Percentiles rank a stretch among this genome's conserved stretches.
These are phyloP conservation scores for Pichia paraexigua DNA, from an alignment of 805 yeast species.

Conservation along the genomic window DNA sequence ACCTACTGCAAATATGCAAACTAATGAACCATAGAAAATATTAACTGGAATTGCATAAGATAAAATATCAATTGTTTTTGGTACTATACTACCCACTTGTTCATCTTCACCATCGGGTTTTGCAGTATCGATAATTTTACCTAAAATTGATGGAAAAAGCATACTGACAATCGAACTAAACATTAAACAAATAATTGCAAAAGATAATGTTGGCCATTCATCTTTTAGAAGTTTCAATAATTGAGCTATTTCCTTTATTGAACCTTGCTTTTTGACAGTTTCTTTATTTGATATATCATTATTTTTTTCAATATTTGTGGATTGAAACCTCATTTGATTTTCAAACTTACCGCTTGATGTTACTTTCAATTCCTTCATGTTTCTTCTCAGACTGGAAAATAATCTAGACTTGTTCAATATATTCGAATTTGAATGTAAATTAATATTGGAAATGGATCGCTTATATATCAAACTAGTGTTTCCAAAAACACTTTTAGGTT, in stretches of 20 bases:
- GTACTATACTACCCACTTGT: slow-evolving; percentile 5
- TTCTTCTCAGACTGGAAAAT: not conserved
- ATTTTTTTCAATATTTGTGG: not conserved
- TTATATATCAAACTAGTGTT: not conserved
- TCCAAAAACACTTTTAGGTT: not conserved
- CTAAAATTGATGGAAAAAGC: slow-evolving; percentile 76
- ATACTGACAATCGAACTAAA: slow-evolving; percentile 73
- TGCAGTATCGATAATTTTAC: slow-evolving; percentile 75
- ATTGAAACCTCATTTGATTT: not conserved
- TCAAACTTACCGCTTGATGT: not conserved
- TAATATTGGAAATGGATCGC: not conserved
- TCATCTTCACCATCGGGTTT: slow-evolving; percentile 24
- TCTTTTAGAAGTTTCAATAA: slow-evolving; percentile 49
- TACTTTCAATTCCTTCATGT: not conserved
- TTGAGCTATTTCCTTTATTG: slow-evolving; percentile 35
- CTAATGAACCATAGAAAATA: slow-evolving; percentile 58
- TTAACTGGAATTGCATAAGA: slow-evolving; percentile 50
- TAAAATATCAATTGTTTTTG: slow-evolving; percentile 17
- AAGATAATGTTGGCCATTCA: slow-evolving; percentile 44
- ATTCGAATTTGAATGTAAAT: not conserved
- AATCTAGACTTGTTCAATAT: not conserved
- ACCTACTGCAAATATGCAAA: slow-evolving; percentile 60
- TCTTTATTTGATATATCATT: not conserved
- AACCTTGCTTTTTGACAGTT: slow-evolving; percentile 13
- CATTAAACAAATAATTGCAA: slow-evolving; percentile 58